Evolutionary conservation across 192 early-diverging fungal genomes (phyloP).

Genomic region (Jimgerdemannia flammicorona): DNA sequence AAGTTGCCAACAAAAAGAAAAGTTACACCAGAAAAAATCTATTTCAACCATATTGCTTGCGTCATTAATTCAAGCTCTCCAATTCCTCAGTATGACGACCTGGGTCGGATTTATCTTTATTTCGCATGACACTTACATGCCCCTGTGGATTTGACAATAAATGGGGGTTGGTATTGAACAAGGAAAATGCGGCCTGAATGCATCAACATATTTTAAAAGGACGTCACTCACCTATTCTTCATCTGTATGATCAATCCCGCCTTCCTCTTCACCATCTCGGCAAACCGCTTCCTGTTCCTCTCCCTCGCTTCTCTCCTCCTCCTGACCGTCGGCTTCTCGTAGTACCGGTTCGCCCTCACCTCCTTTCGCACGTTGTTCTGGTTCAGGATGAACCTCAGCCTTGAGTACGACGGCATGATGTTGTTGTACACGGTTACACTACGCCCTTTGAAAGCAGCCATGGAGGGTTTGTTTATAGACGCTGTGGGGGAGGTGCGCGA

Average conservation of each 20-base stretch:
- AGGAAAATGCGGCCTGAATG: too few relatives aligned
- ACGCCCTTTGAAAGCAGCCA: constrained; percentile 42
- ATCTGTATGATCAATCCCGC: constrained; percentile 63
- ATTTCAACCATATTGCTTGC: too few relatives aligned
- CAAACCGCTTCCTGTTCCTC: constrained; percentile 53
- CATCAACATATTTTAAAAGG: too few relatives aligned
- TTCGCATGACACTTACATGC: too few relatives aligned
- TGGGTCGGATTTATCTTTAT: too few relatives aligned
- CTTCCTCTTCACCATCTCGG: constrained; percentile 56
- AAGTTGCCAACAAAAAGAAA: too few relatives aligned
- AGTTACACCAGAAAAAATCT: too few relatives aligned
- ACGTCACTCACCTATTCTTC: constrained; percentile 39
- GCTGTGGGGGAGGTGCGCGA: background rate
- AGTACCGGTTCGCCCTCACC: constrained; percentile 46
- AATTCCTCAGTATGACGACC: too few relatives aligned
- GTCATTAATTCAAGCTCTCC: too few relatives aligned
- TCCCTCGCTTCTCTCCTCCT: constrained; percentile 53
- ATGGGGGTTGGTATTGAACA: too few relatives aligned
- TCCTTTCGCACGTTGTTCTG: constrained; percentile 58
- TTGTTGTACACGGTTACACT: constrained; percentile 36
- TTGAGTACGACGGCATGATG: constrained; percentile 43
- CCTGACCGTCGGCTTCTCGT: constrained; percentile 67
- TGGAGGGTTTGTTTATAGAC: constrained; percentile 10
- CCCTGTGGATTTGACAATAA: too few relatives aligned
- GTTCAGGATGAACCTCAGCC: constrained; percentile 52